phyloP scores from a whole-genome alignment of 176 grass and related monocot species.

The Cocos nucifera region DNA sequence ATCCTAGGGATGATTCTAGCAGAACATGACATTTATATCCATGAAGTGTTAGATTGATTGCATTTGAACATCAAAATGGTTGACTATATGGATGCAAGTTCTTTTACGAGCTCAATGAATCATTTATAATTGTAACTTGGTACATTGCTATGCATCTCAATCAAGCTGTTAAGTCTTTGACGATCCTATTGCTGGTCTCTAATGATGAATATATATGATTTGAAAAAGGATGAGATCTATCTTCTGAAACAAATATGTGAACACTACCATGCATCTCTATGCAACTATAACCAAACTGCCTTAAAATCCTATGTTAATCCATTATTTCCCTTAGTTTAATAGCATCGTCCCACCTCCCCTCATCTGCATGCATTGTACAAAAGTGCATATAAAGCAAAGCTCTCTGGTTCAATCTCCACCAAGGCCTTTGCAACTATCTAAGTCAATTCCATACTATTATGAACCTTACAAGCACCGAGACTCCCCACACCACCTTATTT shows the following conservation, averaged over 20 bases:
- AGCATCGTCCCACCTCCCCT: conserved; percentile 58
- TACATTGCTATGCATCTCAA: background rate
- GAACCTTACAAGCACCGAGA: conserved; percentile 58
- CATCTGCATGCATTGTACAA: conserved; percentile 67
- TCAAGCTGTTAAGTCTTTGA: conserved; percentile 45
- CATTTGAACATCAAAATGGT: too few relatives aligned
- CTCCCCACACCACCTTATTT: conserved; percentile 55
- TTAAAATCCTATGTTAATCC: conserved; percentile 47
- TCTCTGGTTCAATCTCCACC: conserved; percentile 50
- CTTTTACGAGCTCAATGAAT: too few relatives aligned
- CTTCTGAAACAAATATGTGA: conserved; percentile 65
- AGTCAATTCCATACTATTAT: conserved; percentile 43
- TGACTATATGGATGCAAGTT: too few relatives aligned
- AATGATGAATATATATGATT: conserved; percentile 50
- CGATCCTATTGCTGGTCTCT: conserved; percentile 32
- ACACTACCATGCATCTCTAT: conserved; percentile 53
- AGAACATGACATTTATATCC: too few relatives aligned
- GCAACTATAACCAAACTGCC: conserved; percentile 61
- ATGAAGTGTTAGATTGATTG: too few relatives aligned
- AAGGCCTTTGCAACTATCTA: conserved; percentile 41
- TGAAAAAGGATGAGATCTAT: conserved; percentile 48
- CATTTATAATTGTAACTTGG: too few relatives aligned
- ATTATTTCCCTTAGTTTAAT: conserved; percentile 44
- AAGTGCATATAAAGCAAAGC: conserved; percentile 69
- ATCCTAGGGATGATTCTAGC: too few relatives aligned